A percentile compares a stretch with the other conserved stretches of the same genome.
Evolutionary conservation across 2,329 filamentous ascomycete species (phyloP).

Genomic region (Cordyceps cicadae): DNA sequence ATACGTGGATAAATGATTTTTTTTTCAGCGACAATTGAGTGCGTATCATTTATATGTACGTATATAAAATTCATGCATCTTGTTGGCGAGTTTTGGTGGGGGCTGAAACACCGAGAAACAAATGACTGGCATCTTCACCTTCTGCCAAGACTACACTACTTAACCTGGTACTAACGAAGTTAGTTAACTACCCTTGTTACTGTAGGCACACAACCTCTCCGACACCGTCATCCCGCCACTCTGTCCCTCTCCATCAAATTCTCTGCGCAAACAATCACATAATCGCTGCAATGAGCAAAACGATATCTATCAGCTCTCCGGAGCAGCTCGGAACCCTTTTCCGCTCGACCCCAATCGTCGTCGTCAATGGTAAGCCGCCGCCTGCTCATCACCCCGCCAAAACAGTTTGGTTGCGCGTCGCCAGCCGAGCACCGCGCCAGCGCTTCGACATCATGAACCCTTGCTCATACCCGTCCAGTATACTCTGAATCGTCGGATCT

Average conservation of each 20-base stretch:
- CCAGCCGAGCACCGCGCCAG: constrained; percentile 1
- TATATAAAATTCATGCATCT: background rate
- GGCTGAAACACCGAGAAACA: background rate
- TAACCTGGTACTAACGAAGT: no score
- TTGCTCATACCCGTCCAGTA: constrained; percentile 48
- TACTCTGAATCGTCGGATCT: constrained; percentile 81
- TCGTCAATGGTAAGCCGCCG: constrained; percentile 73
- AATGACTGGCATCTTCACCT: background rate
- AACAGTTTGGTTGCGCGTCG: constrained; percentile 11
- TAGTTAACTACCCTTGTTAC: no score
- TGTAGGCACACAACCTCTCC: constrained; percentile 1
- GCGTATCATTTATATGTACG: background rate
- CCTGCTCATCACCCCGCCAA: constrained; percentile 12
- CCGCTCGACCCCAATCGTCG: constrained; percentile 66
- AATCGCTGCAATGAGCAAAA: constrained; percentile 16
- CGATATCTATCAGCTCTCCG: constrained; percentile 34
- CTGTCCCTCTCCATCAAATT: background rate
- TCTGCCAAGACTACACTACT: background rate
- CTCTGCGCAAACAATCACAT: background rate
- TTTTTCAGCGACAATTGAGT: background rate
- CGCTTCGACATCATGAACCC: no score
- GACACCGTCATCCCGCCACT: constrained; percentile 5
- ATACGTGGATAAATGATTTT: background rate
- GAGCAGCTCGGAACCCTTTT: constrained; percentile 62
- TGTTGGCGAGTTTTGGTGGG: background rate